Base-by-base conservation (phyloP, 2,329 filamentous ascomycete genomes). In the Ceratocystis cubensis region DNA sequence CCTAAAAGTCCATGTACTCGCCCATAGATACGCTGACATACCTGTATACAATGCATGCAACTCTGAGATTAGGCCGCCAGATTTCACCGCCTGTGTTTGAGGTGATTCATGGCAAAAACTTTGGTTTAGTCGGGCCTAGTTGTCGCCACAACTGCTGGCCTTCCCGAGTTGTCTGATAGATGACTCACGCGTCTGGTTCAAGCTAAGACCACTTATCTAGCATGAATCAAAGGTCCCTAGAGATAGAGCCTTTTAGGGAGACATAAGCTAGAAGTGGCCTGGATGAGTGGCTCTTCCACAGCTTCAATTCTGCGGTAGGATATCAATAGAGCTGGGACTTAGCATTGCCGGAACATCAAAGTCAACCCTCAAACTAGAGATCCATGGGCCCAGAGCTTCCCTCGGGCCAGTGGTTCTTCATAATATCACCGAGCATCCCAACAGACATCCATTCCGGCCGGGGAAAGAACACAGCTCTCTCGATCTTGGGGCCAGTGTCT, bases 371-470 rank as follows among this genome's bases (percentile, higher is more conserved):
- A 3, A 22, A 15, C 15, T 59, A 59, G 13, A 59, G 22, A 30
- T 33, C 28, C 1, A 33, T 7, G n/a, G 53, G 53, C n/a, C 53
- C 53, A 30, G 28, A 30, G 28, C 53, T 59, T 20, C 53, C 53
- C 28, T 59, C 53, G 28, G 53, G 53, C 53, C 53, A 59, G 28
- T 59, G 53, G 53, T 59, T 46, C 41, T 17, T 22, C 28, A 63
- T 63, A n/a, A 63, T 10, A 4, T 63, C 41, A n/a, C 61, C 22
- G 25, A 48, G 17, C 41, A 30, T 48, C n/a, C 46, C 41, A 15
- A 45, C 20, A n/a, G 61, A 63, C 61, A 63, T 63, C 61, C 46
- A 63, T 33, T 63, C 64, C 17, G 64, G 64, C 2, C 64, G 56
- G 3, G 64, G 64, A 20, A 65, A 61, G 53, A 48, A 46, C 17